These are phyloP conservation scores for Globisporangium lucens DNA, from an alignment of 352 stramenopile species.

Conservation along the genomic window DNA sequence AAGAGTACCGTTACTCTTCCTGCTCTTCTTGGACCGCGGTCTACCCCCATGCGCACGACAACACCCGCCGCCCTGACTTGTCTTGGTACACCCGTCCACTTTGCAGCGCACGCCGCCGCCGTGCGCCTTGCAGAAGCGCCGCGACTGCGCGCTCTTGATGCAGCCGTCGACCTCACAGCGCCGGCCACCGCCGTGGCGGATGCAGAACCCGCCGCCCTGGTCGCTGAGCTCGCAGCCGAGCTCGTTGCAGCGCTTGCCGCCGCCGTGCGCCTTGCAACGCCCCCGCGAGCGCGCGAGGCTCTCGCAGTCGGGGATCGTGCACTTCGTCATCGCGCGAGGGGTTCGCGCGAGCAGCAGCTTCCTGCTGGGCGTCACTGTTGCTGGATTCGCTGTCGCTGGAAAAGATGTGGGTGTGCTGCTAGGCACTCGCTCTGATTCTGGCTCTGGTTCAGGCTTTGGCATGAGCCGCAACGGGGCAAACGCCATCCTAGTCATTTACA, in stretches of 20 bases:
- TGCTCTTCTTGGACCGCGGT: slow-evolving; percentile 15
- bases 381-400: not conserved
- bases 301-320: slow-evolving; percentile 8
- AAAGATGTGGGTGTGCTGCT: not conserved
- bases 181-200: slow-evolving; percentile 80
- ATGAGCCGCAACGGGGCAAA: too few relatives aligned
- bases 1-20: not conserved
- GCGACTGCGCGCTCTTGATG: slow-evolving; percentile 51
- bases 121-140: slow-evolving; percentile 54
- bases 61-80: slow-evolving; percentile 42
- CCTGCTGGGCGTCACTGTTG: not conserved
- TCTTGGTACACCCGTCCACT: slow-evolving; percentile 38
- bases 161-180: slow-evolving; percentile 44
- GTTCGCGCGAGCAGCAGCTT: not conserved
- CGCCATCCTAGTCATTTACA: too few relatives aligned
- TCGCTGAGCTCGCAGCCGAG: slow-evolving; percentile 23
- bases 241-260: slow-evolving; percentile 40
- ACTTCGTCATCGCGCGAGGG: slow-evolving; percentile 14
- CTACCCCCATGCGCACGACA: slow-evolving; percentile 47
- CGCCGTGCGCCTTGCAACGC: slow-evolving; percentile 28
- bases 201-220: slow-evolving; percentile 42
- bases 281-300: slow-evolving; percentile 17
- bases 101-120: slow-evolving; percentile 41
- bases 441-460: not conserved
- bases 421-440: not conserved